These are phyloP conservation scores for Lyophyllum semitale DNA, from an alignment of 768 basidiomycete species.

Conservation along the genomic window DNA sequence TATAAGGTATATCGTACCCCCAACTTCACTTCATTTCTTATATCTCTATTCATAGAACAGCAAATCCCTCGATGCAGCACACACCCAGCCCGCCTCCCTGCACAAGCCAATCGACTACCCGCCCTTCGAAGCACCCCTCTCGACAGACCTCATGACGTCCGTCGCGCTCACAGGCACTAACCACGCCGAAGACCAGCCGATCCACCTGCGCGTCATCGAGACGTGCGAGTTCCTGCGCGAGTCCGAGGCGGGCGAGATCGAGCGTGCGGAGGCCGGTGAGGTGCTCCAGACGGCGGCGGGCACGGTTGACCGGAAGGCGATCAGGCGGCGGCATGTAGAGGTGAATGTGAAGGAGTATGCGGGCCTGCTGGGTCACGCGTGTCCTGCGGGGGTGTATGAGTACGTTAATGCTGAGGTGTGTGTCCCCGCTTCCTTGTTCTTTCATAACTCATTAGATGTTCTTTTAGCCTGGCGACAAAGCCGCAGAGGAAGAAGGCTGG, in stretches of 20 bases:
- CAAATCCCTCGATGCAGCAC: conserved; percentile 57
- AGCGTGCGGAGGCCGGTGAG: conserved; percentile 22
- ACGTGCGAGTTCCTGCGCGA: conserved; percentile 30
- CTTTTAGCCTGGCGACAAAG: conserved; percentile 22
- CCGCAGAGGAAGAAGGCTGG: conserved; percentile 53
- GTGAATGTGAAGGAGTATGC: conserved; percentile 80
- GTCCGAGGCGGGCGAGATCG: conserved; percentile 18
- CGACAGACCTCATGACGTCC: conserved; percentile 91
- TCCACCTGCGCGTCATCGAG: conserved; percentile 75
- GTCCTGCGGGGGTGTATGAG: conserved; percentile 96
- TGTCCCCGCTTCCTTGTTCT: conserved; percentile 2
- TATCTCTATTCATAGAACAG: conserved; percentile 13
- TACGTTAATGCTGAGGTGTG: conserved; percentile 75
- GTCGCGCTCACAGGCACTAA: conserved; percentile 91
- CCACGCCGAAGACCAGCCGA: conserved; percentile 94
- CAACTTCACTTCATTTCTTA: background rate
- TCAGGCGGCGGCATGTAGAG: conserved; percentile 67
- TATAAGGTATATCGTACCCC: conserved; percentile 22
- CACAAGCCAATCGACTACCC: conserved; percentile 86
- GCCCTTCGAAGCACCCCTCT: conserved; percentile 82
- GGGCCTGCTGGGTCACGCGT: conserved; percentile 84
- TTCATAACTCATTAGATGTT: background rate
- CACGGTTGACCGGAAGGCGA: conserved; percentile 39
- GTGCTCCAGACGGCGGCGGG: conserved; percentile 21
- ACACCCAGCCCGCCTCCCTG: conserved; percentile 67